phyloP scores from a whole-genome alignment of 2,329 filamentous ascomycete genomes.

The Ophiostoma sp. region DNA sequence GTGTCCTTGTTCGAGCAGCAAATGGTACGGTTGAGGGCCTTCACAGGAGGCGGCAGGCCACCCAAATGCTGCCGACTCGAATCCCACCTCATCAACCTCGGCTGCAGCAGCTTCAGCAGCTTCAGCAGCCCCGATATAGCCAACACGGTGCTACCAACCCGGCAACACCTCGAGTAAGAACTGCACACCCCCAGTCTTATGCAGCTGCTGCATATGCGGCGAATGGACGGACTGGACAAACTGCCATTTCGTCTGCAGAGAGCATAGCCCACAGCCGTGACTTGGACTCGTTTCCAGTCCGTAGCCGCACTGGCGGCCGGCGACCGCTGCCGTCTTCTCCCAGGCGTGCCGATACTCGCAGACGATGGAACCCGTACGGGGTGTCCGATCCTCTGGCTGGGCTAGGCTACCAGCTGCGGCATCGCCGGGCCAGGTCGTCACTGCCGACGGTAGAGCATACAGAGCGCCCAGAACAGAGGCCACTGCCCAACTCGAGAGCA shows the following conservation, averaged over 20 bases:
- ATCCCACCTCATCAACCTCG: background rate
- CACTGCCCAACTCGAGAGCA: background rate
- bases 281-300: background rate
- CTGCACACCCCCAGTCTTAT: background rate
- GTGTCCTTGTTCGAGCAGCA: background rate
- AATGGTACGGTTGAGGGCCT: background rate
- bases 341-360: background rate
- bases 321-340: background rate
- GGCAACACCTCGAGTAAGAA: too few relatives aligned
- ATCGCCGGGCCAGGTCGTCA: background rate
- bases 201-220: background rate
- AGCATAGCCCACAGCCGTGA: background rate
- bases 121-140: too few relatives aligned
- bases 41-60: background rate
- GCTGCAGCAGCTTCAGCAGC: background rate
- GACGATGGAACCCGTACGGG: background rate
- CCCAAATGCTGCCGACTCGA: background rate
- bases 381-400: background rate
- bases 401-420: background rate
- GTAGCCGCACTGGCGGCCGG: background rate
- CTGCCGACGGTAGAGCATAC: background rate
- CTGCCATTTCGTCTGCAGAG: background rate
- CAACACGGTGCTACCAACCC: too few relatives aligned
- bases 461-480: background rate
- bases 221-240: background rate